Percentiles rank a stretch among this genome's conserved stretches.
These are phyloP conservation scores for Sclerotinia glacialis DNA, from an alignment of 2,329 filamentous ascomycete species.

Conservation along the genomic window DNA sequence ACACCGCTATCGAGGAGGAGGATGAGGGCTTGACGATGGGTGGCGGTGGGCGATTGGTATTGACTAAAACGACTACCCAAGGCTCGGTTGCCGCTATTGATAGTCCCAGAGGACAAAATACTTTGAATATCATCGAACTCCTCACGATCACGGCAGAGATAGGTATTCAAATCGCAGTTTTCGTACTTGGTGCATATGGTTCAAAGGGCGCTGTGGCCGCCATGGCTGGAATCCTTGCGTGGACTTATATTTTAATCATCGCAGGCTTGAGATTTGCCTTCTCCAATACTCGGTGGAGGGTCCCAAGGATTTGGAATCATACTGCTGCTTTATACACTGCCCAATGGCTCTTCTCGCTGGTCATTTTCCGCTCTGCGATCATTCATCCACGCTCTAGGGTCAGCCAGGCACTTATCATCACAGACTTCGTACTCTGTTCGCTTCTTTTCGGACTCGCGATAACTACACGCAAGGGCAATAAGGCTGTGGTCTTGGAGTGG, in stretches of 20 bases:
- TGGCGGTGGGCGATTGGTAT: conserved; percentile 56
- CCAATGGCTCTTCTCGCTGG: conserved; percentile 74
- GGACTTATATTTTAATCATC: conserved; percentile 77
- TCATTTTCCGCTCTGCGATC: conserved; percentile 80
- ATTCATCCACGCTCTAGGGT: conserved; percentile 68
- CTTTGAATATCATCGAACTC: conserved; percentile 71
- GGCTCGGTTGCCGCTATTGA: conserved; percentile 69
- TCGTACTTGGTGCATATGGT: conserved; percentile 60
- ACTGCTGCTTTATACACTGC: conserved; percentile 79
- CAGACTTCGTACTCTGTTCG: conserved; percentile 72
- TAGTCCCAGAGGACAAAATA: conserved; percentile 69
- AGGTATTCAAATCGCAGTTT: conserved; percentile 62
- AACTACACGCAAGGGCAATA: conserved; percentile 87
- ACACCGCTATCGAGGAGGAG: conserved; percentile 48
- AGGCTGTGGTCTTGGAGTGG: conserved; percentile 81
- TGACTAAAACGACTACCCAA: conserved; percentile 59
- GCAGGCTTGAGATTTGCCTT: conserved; percentile 68
- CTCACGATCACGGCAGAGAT: conserved; percentile 70
- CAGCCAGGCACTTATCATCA: conserved; percentile 62
- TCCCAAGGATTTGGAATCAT: conserved; percentile 86
- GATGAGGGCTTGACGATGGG: conserved; percentile 55
- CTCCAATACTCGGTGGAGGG: conserved; percentile 60
- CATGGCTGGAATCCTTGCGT: conserved; percentile 66
- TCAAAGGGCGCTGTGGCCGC: conserved; percentile 57
- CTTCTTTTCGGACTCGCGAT: conserved; percentile 73